These are phyloP conservation scores for Diddensiella transvaalensis DNA, from an alignment of 805 yeast species.

Conservation along the genomic window DNA sequence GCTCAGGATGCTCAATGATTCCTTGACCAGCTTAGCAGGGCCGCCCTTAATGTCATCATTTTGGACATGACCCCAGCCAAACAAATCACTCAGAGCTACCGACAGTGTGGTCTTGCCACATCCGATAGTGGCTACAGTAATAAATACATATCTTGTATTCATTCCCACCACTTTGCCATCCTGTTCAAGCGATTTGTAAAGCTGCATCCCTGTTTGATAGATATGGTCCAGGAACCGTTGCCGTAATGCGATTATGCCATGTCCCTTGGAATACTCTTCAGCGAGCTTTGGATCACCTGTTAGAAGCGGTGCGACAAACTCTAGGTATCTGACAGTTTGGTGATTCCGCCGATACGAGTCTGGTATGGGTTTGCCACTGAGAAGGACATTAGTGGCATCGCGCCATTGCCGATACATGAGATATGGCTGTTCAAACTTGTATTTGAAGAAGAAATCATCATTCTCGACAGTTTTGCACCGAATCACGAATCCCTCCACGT, in stretches of 20 bases:
- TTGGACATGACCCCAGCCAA: conserved; percentile 73
- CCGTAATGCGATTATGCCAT: conserved; percentile 73
- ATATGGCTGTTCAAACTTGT: conserved; percentile 93
- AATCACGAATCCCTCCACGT: conserved; percentile 91
- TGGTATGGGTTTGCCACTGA: conserved; percentile 30
- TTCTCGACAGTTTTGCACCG: conserved; percentile 46
- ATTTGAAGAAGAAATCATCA: conserved; percentile 77
- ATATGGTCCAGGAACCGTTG: conserved; percentile 53
- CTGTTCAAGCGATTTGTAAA: conserved; percentile 39
- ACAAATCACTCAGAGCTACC: conserved; percentile 52
- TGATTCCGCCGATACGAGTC: conserved; percentile 17
- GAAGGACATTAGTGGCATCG: conserved; percentile 68
- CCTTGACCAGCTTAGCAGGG: conserved; percentile 23
- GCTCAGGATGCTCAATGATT: conserved; percentile 33
- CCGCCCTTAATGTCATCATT: conserved; percentile 55
- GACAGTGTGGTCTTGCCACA: conserved; percentile 92
- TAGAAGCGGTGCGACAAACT: conserved; percentile 59
- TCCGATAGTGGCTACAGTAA: conserved; percentile 88
- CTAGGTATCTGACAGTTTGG: conserved; percentile 52
- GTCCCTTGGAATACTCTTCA: conserved; percentile 48
- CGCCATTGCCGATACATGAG: conserved; percentile 85
- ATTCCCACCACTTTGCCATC: conserved; percentile 25
- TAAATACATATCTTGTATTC: conserved; percentile 46
- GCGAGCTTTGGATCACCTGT: conserved; percentile 45
- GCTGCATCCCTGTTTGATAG: conserved; percentile 53